A percentile compares a stretch with the other conserved stretches of the same genome.
Evolutionary conservation across 2,329 filamentous ascomycete genomes (phyloP).

Genomic region (Ophiostoma himal-ulmi): DNA sequence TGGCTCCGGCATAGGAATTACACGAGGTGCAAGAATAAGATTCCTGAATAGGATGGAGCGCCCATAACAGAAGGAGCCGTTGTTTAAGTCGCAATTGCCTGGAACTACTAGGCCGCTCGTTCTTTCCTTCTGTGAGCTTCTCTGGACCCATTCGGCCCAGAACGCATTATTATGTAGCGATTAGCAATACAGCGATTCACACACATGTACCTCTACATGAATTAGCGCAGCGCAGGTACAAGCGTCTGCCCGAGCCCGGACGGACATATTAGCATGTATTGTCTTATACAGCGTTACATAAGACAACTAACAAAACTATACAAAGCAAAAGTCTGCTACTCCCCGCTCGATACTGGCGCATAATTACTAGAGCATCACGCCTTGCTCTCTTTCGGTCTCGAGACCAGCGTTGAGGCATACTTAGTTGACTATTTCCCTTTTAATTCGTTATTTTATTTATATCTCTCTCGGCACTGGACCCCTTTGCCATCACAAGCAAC

Average conservation of each 20-base stretch:
- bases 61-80: neutral
- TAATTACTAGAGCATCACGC: neutral
- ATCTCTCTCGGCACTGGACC: neutral
- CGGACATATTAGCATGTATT: neutral
- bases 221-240: neutral
- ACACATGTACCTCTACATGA: neutral
- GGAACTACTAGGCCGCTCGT: neutral
- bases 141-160: neutral
- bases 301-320: constrained; percentile 1
- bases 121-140: constrained; percentile 6
- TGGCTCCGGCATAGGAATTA: neutral
- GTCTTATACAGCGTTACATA: constrained; percentile 9
- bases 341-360: neutral
- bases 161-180: neutral
- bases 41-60: neutral
- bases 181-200: neutral
- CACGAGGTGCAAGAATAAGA: neutral
- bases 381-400: neutral
- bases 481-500: constrained; percentile 6
- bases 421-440: neutral
- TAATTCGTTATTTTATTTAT: constrained; percentile 3
- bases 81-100: neutral
- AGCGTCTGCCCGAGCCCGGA: neutral
- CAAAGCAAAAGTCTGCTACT: neutral
- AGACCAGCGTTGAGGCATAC: neutral